Conservation (phyloP, 169 alveolate species). For the Plasmodium inui region DNA sequence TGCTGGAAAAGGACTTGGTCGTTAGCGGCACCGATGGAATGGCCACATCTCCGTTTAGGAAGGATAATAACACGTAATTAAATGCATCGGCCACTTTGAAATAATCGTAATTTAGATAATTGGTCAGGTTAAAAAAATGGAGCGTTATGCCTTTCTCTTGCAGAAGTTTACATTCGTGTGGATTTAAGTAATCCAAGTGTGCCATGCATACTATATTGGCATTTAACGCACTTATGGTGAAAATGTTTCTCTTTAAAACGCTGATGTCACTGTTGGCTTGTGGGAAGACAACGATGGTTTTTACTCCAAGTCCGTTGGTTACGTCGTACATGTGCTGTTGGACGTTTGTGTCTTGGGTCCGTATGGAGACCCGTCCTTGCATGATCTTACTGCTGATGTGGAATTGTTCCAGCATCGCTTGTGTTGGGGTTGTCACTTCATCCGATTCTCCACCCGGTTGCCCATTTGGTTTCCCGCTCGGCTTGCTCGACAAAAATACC, state of each 20-base stretch:
- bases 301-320: slow-evolving; percentile 38
- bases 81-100: slow-evolving; percentile 50
- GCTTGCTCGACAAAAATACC: slow-evolving; percentile 34
- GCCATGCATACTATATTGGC: slow-evolving; percentile 27
- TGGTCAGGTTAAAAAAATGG: slow-evolving; percentile 56
- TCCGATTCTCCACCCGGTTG: not conserved
- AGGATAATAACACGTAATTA: slow-evolving; percentile 41
- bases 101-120: slow-evolving; percentile 56
- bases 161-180: slow-evolving; percentile 55
- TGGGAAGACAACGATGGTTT: slow-evolving; percentile 51
- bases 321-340: slow-evolving; percentile 35
- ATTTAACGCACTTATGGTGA: slow-evolving; percentile 62
- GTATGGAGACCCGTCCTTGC: slow-evolving; percentile 32
- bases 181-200: slow-evolving; percentile 52
- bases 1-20: slow-evolving; percentile 27
- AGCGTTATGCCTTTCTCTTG: slow-evolving; percentile 34
- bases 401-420: slow-evolving; percentile 31
- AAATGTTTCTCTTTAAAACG: slow-evolving; percentile 32
- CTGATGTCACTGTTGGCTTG: slow-evolving; percentile 21
- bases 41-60: slow-evolving; percentile 54
- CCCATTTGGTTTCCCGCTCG: not conserved
- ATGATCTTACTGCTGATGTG: slow-evolving; percentile 20
- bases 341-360: slow-evolving; percentile 22
- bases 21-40: slow-evolving; percentile 38
- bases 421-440: not conserved